Conservation (phyloP, 2,329 filamentous ascomycete species). For the Pseudocercospora musae region DNA sequence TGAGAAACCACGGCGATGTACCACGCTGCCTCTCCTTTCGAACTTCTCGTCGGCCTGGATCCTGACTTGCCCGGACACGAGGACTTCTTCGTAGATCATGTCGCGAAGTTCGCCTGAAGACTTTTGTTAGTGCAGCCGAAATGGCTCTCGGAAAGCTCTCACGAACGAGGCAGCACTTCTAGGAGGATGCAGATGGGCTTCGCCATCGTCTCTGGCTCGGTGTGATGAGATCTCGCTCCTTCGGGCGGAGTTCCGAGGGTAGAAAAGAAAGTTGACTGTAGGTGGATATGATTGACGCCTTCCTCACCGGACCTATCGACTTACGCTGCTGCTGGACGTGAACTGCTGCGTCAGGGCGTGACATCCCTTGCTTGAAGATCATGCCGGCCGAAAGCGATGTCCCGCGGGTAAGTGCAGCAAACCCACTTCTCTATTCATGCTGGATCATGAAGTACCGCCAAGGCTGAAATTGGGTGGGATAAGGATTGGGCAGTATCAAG, state of each 20-base stretch:
- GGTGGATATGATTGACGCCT: neutral
- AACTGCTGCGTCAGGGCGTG: neutral
- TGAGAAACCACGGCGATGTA: constrained; percentile 2
- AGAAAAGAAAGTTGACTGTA: neutral
- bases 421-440: constrained; percentile 3
- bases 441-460: neutral
- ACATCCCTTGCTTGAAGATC: neutral
- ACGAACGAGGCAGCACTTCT: constrained; percentile 12
- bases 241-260: neutral
- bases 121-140: neutral
- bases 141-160: neutral
- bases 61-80: neutral
- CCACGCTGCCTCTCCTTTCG: neutral
- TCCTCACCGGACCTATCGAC: neutral
- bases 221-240: neutral
- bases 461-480: neutral
- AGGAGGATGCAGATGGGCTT: constrained; percentile 10
- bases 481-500: neutral
- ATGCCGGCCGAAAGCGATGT: neutral
- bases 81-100: neutral
- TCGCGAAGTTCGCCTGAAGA: constrained; percentile 4
- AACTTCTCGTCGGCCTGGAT: neutral
- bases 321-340: neutral
- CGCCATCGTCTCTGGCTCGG: neutral
- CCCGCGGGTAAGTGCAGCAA: constrained; percentile 1